Evolutionary conservation across 257 asterid species (phyloP).

Genomic region (Thymus quinquecostatus): DNA sequence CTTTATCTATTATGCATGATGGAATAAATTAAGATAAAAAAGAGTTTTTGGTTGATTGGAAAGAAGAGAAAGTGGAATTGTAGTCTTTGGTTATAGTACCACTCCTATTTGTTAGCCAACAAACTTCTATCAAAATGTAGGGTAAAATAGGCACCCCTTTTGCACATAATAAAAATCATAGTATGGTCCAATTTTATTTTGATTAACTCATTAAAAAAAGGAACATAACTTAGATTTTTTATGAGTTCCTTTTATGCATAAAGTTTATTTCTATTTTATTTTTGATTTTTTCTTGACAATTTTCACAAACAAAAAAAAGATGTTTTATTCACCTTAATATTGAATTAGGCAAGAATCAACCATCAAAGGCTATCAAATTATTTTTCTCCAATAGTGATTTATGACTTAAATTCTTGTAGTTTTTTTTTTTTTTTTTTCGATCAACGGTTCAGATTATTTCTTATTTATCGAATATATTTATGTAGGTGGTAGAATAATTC

Average conservation of each 20-base stretch:
- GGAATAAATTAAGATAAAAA: not conserved
- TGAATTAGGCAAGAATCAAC: constrained; percentile 30
- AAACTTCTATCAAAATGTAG: constrained; percentile 45
- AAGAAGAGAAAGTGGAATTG: constrained; percentile 25
- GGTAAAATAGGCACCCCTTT: constrained; percentile 47
- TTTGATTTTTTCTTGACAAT: constrained; percentile 35
- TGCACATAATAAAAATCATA: constrained; percentile 36
- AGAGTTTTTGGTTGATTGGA: constrained; percentile 9
- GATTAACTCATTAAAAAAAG: constrained; percentile 29
- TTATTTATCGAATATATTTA: too few relatives aligned
- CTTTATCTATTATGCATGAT: too few relatives aligned
- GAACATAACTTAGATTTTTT: constrained; percentile 48
- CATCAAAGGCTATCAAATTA: constrained; percentile 5
- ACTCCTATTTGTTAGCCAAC: constrained; percentile 27
- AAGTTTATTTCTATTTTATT: constrained; percentile 30
- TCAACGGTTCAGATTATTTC: too few relatives aligned
- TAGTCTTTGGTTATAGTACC: constrained; percentile 23
- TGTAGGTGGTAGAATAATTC: constrained; percentile 17
- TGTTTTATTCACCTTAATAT: constrained; percentile 32
- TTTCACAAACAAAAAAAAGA: constrained; percentile 45
- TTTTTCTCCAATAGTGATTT: not conserved
- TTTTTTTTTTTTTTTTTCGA: not conserved
- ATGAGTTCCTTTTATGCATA: constrained; percentile 32
- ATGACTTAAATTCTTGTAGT: too few relatives aligned
- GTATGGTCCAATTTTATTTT: constrained; percentile 44